Percentiles rank a stretch among this genome's conserved stretches.
Conservation (phyloP, 371 early-diverging fungal genomes). For the Mortierella sp. region DNA sequence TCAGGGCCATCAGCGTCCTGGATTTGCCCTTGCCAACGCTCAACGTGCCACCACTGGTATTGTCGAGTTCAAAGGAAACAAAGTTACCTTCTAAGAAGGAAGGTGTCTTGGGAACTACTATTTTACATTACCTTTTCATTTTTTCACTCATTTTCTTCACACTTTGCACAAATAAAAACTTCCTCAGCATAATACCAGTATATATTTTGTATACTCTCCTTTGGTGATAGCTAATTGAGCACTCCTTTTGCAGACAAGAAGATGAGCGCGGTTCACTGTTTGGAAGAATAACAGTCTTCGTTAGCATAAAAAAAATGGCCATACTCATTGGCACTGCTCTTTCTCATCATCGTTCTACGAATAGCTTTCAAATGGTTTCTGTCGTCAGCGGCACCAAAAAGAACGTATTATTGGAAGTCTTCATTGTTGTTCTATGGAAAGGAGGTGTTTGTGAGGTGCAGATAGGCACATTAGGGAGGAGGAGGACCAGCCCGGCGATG, state of each 20-base stretch:
- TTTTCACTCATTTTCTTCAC: not conserved
- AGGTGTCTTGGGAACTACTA: not conserved
- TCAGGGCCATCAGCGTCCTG: constrained; percentile 64
- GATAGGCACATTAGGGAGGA: constrained; percentile 28
- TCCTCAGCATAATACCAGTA: not conserved
- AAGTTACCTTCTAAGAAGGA: constrained; percentile 64
- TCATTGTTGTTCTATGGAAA: no score
- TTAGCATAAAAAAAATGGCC: no score
- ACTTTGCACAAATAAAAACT: not conserved
- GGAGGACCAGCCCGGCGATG: constrained; percentile 52
- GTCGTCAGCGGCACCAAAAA: no score
- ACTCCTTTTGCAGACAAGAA: no score
- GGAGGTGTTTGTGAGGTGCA: no score
- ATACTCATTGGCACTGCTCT: no score
- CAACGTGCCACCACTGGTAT: constrained; percentile 67
- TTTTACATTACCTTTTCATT: not conserved
- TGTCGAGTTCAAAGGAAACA: constrained; percentile 76
- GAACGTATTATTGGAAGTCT: no score
- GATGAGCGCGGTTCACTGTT: no score
- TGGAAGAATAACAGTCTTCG: no score
- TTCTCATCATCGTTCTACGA: no score
- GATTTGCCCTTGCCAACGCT: constrained; percentile 64
- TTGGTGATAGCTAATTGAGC: no score
- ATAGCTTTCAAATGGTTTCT: no score
- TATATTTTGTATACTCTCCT: not conserved